Evolutionary conservation across 139 green algal genomes (phyloP).

Genomic region (Klebsormidium nitens): DNA sequence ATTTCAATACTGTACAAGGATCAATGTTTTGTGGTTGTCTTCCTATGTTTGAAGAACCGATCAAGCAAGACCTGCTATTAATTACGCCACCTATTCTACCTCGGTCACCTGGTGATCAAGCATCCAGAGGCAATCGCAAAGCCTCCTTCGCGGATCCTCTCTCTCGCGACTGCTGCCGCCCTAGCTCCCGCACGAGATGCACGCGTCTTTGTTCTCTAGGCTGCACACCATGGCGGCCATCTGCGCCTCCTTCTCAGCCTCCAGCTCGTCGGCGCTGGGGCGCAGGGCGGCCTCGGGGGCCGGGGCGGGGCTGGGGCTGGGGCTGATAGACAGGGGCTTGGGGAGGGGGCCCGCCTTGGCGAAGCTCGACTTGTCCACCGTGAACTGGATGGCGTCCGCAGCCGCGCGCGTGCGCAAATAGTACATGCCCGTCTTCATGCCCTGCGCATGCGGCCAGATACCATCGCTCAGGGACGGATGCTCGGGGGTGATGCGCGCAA

Average conservation of each 20-base stretch:
- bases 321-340: neutral
- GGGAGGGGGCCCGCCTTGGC: neutral
- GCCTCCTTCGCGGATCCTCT: no score
- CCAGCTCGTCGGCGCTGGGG: neutral
- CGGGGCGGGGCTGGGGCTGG: neutral
- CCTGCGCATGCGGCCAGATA: conserved; percentile 34
- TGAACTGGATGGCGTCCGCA: conserved; percentile 99
- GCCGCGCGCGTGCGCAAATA: conserved; percentile 88
- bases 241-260: conserved; percentile 25
- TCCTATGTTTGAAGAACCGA: no score
- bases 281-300: neutral
- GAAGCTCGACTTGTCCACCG: conserved; percentile 79
- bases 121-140: no score
- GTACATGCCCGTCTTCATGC: conserved; percentile 98
- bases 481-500: no score
- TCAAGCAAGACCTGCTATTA: no score
- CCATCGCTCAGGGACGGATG: no score
- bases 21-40: no score
- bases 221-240: conserved; percentile 67
- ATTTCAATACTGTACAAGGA: no score
- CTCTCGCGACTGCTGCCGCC: no score
- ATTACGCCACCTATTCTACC: no score
- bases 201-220: conserved; percentile 95
- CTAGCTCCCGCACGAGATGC: conserved; percentile 90
- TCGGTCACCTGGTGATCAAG: no score